These are phyloP conservation scores for Claviceps sp. DNA, from an alignment of 2,329 filamentous ascomycete genomes.

Conservation along the genomic window DNA sequence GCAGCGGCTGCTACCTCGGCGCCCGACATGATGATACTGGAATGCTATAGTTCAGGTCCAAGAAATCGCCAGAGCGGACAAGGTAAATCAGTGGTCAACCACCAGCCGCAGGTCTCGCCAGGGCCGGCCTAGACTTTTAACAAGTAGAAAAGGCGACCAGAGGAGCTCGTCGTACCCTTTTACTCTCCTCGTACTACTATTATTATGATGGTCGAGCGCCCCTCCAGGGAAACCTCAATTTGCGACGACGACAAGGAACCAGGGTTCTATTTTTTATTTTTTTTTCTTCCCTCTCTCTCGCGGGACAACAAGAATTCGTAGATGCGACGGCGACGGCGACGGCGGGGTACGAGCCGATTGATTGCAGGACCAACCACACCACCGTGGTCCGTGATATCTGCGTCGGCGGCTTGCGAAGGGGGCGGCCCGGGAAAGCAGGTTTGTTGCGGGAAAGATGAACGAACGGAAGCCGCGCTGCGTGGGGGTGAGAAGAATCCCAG, in stretches of 20 bases:
- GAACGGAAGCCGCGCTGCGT: background rate
- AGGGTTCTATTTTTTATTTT: background rate
- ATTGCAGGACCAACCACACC: slow-evolving; percentile 1
- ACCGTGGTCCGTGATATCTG: slow-evolving; percentile 1
- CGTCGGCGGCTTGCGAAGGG: background rate
- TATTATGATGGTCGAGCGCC: background rate
- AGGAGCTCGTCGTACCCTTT: background rate
- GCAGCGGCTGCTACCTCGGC: slow-evolving; percentile 20
- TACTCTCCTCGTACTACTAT: background rate
- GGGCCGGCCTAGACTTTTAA: background rate
- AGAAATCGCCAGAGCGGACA: background rate
- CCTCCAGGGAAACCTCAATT: background rate
- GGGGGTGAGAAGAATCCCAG: no score
- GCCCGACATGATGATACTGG: slow-evolving; percentile 18
- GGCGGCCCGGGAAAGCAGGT: background rate
- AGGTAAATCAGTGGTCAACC: background rate
- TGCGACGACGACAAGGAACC: background rate
- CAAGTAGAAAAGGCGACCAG: background rate
- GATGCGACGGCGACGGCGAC: background rate
- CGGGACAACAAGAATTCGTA: background rate
- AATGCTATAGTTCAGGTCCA: background rate
- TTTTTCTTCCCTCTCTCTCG: no score
- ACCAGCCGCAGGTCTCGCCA: background rate
- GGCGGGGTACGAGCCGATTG: background rate
- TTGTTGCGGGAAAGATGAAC: background rate